These are phyloP conservation scores for Russula griseocarnosa DNA, from an alignment of 768 basidiomycete species.

Conservation along the genomic window DNA sequence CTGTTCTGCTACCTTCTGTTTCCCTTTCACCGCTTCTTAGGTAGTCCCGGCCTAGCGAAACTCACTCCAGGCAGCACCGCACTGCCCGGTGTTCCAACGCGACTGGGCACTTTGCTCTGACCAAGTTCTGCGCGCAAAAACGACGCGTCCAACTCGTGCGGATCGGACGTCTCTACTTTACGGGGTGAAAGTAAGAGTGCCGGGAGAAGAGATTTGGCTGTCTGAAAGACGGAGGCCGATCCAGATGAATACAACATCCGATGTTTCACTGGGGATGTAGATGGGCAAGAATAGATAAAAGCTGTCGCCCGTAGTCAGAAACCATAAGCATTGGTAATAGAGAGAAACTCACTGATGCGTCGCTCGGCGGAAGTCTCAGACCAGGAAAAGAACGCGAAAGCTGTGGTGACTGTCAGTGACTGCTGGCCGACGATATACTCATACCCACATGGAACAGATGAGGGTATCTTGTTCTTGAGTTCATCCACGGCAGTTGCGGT, in stretches of 20 bases:
- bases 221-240: conserved; percentile 50
- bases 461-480: conserved; percentile 49
- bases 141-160: conserved; percentile 61
- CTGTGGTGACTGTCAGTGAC: conserved; percentile 30
- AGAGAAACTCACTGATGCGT: conserved; percentile 51
- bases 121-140: conserved; percentile 60
- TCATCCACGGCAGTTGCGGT: conserved; percentile 41
- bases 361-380: conserved; percentile 47
- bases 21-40: conserved; percentile 41
- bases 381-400: conserved; percentile 69
- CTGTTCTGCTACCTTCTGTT: background rate
- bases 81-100: conserved; percentile 28
- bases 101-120: conserved; percentile 29
- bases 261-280: conserved; percentile 71
- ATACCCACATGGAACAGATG: conserved; percentile 52
- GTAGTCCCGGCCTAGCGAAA: conserved; percentile 72
- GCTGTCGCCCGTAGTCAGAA: conserved; percentile 41
- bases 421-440: conserved; percentile 14
- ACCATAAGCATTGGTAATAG: conserved; percentile 11
- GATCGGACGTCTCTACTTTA: conserved; percentile 83
- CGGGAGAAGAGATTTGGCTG: conserved; percentile 50
- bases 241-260: conserved; percentile 88
- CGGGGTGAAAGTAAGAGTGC: conserved; percentile 44
- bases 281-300: conserved; percentile 91
- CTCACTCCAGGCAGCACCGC: conserved; percentile 40